Base-by-base conservation (phyloP, 345 rosid genomes). In the Syzygium jambos region DNA sequence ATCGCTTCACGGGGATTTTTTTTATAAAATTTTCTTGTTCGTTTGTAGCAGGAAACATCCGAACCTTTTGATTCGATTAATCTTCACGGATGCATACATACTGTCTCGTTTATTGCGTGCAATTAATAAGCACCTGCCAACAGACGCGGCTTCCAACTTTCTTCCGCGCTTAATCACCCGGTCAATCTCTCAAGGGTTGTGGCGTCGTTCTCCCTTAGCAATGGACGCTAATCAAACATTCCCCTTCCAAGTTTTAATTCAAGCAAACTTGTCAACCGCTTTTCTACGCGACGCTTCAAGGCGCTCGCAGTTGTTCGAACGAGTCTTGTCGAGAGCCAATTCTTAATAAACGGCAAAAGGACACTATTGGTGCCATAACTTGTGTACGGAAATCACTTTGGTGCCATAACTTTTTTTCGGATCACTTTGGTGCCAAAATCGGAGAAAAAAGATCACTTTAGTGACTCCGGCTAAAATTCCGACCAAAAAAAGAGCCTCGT, bases 31-130 rank as follows among this genome's bases (percentile, higher is more conserved):
- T 59, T 25, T 27, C 2, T 13, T 2, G 1, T 13, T 13, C 29
- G 17, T 65, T 29, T 16, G 1, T 30, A 2, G 3, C 6, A 4
- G 6, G 6, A 30, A 4, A 0, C 9, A 8, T 15, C 3, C 2
- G 6, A 65, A 65, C 11, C 11, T 30, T 65, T 65, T 0, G 11
- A 65, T 65, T 3, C 22, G 1, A 8, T 43, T 29, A 30, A 15
- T 2, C 11, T 30, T 65, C 9, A 29, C 2, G 11, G 78, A 29
- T 65, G 11, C 3, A 8, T 22, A 65, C 41, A 2, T 1, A 16
- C 5, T 2, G 0, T 65, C 43, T 9, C 0, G 22, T 30, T 0
- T 23, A 8, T n/a, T 6, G 22, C 78, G 9, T 4, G 23, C 78
- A 16, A 16, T 2, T 8, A 43, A 65, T 65, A 30, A 65, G 17